These are phyloP conservation scores for Cyclostephanos tholiformis DNA, from an alignment of 108 stramenopile genomes.

Conservation along the genomic window DNA sequence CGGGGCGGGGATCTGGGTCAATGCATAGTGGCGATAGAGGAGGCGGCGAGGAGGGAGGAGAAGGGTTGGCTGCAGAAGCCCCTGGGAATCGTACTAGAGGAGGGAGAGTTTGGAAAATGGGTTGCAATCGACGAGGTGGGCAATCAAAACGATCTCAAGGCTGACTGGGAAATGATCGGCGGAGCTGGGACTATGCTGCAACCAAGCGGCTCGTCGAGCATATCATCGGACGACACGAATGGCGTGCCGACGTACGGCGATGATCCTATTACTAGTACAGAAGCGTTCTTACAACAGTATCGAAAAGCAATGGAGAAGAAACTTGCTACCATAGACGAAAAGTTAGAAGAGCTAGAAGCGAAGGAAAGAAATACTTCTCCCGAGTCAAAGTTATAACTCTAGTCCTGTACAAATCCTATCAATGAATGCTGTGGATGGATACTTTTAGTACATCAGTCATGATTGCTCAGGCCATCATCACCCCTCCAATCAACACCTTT, in stretches of 20 bases:
- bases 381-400: not conserved
- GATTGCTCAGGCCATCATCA: no score
- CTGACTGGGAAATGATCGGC: not conserved
- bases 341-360: conserved; percentile 35
- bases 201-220: not conserved
- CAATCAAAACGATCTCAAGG: not conserved
- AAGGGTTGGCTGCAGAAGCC: conserved; percentile 58
- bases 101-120: conserved; percentile 65
- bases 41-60: conserved; percentile 62
- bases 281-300: conserved; percentile 46
- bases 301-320: conserved; percentile 43
- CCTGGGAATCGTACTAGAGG: conserved; percentile 69
- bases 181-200: conserved; percentile 35
- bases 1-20: conserved; percentile 75
- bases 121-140: conserved; percentile 23
- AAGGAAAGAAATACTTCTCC: not conserved
- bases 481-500: no score
- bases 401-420: no score
- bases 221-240: conserved; percentile 22
- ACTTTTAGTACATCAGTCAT: no score
- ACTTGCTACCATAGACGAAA: conserved; percentile 46
- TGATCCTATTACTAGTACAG: conserved; percentile 44
- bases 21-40: conserved; percentile 87
- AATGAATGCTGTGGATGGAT: no score
- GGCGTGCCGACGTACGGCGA: conserved; percentile 49